Base-by-base conservation (phyloP, 306 rosid genomes). In the Dalbergia oliveri region DNA sequence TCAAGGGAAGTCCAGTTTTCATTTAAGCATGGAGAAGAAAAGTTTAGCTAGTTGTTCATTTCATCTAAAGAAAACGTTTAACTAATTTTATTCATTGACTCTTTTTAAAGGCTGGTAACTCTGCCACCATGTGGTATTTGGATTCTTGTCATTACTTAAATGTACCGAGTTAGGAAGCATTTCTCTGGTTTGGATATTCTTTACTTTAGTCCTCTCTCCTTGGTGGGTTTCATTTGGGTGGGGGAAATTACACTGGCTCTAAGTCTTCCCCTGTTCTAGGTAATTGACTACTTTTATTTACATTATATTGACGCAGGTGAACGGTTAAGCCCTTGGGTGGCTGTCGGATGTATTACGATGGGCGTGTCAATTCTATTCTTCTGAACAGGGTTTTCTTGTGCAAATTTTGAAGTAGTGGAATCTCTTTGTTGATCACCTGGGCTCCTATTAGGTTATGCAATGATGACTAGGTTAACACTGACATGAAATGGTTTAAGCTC, bases 301-400 rank as follows among this genome's bases (percentile, higher is more conserved):
- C 50, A 12, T 66, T 69, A 53, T 75, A 47, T 26, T 59, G 33
- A 41, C 19, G 78, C 86, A 89, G 91, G 93, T 78, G 91, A 90
- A 64, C 92, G 94, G 49, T 88, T 90, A 79, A 87, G 93, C 79
- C 93, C 90, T 6, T 89, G 94, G 88, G 92, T 90, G 84, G 94
- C 92, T 62, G 45, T 47, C 3, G 86, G 92, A 73, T 88, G 92
- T 83, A 81, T 90, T 76, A 69, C 86, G 56, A 87, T 90, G 88
- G 87, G 89, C 11, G 87, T 88, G 59, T 85, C 89, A 19, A 81
- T 83, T 58, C 79, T 89, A 12, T 85, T 89, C 81, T 87, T 86
- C 92, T 86, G 82, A 63, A 76, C 50, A 50, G 63, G 37, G 16
- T 37, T 39, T 51, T 19, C 56, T 59, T 76, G 31, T 39, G 62